Base-by-base conservation (phyloP, 1,284 basidiomycete species). In the Sporisorium exsertum region DNA sequence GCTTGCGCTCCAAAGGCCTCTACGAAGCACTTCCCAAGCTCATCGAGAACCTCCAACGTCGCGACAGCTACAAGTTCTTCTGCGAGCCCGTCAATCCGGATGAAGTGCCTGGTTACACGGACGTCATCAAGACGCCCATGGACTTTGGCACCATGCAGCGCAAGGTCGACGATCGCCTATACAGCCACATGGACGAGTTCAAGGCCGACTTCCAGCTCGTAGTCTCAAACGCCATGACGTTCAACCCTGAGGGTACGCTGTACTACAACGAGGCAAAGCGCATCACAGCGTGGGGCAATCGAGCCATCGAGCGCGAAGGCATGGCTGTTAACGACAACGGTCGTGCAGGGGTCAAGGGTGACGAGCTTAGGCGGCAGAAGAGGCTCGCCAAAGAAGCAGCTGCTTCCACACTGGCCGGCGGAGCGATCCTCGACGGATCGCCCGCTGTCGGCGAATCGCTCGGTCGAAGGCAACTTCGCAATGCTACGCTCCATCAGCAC, bases 1-100 rank as follows among this genome's bases (percentile, higher is more conserved):
- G 65, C 18, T 60, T 77, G 1, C 70, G 74, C 22, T 61, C 74
- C 43, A 77, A 77, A 49, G 69, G 69, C 10, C 70, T 77, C 40
- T 77, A 77, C 66, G 70, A 72, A 27, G 69, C 74, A 24, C 57
- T 77, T 2, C 74, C 74, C n/a, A 77, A 72, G 54, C 74, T 77
- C 22, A 69, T 77, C 50, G 74, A 77, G 7, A 77, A 72, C 16
- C 70, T 77, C 8, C 62, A 66, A 26, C 69, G 92, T 86, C 93
- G 92, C 83, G 93, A 94, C 82, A 91, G 92, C 84, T 94, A 94
- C 88, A 91, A 91, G 6, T 93, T 94, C 86, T 94, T 94, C 82
- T 86, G 93, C 58, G 84, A 87, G 47, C 92, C 93, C 0, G 93
- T 94, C 13, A 88, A 93, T 83, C 84, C 86, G 0, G 85, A 87